These are phyloP conservation scores for California macrophylla DNA, from an alignment of 441 rosid genomes.

Conservation along the genomic window DNA sequence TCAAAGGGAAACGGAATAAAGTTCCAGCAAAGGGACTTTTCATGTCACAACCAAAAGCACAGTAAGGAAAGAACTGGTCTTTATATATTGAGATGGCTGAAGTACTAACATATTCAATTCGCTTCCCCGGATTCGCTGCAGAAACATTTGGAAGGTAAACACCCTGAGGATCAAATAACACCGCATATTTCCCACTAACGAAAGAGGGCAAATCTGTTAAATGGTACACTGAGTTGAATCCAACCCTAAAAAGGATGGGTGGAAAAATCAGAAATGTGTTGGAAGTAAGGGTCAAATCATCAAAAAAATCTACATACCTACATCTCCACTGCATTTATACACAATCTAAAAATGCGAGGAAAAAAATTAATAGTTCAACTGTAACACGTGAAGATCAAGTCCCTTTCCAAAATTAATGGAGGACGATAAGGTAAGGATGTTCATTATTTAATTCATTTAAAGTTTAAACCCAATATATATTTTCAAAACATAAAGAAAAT, in stretches of 20 bases:
- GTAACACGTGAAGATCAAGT: slow-evolving; percentile 2
- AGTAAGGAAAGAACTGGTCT: slow-evolving; percentile 82
- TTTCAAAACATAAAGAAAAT: not conserved
- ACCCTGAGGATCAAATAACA: slow-evolving; percentile 90
- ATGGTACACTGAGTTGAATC: slow-evolving; percentile 97
- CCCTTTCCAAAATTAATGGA: slow-evolving; percentile 4
- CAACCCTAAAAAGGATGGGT: slow-evolving; percentile 41
- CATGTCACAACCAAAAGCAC: slow-evolving; percentile 93
- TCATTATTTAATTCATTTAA: not conserved
- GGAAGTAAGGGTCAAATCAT: not conserved
- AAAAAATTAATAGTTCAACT: not conserved
- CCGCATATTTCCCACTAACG: slow-evolving; percentile 82
- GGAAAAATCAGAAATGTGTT: not conserved
- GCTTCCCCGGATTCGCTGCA: slow-evolving; percentile 85
- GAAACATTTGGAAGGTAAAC: slow-evolving; percentile 77
- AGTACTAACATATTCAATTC: slow-evolving; percentile 73
- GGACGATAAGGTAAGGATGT: not conserved
- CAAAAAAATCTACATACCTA: not conserved
- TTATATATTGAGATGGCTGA: slow-evolving; percentile 53
- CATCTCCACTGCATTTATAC: not conserved
- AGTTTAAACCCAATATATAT: not conserved
- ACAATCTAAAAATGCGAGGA: not conserved
- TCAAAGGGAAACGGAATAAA: slow-evolving; percentile 84
- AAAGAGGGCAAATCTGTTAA: slow-evolving; percentile 94
- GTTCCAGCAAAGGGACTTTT: slow-evolving; percentile 56